Conservation (phyloP, 106 monocot species). For the Phalaenopsis equestris region DNA sequence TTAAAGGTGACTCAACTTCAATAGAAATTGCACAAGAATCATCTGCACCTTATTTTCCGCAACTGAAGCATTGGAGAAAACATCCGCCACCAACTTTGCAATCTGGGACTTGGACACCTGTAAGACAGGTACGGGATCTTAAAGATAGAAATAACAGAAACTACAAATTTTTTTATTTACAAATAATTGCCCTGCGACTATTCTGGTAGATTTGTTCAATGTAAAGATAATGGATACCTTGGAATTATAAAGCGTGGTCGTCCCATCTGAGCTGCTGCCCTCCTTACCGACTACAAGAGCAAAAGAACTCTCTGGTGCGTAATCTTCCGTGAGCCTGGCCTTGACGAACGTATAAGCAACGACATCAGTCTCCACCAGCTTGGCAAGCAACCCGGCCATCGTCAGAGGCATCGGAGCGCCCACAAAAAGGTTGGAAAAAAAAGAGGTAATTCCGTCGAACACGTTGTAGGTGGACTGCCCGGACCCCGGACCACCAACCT, state of each 20-base stretch:
- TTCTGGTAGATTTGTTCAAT: background rate
- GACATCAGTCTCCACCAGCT: slow-evolving; percentile 53
- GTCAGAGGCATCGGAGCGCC: slow-evolving; percentile 41
- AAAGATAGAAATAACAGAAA: background rate
- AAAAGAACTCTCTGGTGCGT: slow-evolving; percentile 17
- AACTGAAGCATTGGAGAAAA: slow-evolving; percentile 55
- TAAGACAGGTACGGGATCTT: background rate
- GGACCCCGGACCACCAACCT: background rate
- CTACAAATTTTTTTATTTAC: too few species aligned
- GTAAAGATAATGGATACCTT: slow-evolving; percentile 17
- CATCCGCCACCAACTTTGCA: slow-evolving; percentile 67
- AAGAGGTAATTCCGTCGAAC: slow-evolving; percentile 68
- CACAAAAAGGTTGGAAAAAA: slow-evolving; percentile 61
- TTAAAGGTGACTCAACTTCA: slow-evolving; percentile 4
- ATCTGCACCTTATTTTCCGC: slow-evolving; percentile 84
- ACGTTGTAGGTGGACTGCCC: slow-evolving; percentile 54
- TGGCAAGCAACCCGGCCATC: slow-evolving; percentile 47
- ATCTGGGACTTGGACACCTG: slow-evolving; percentile 78
- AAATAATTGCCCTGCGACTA: too few species aligned
- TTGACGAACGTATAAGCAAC: slow-evolving; percentile 79
- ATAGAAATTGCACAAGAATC: too few species aligned
- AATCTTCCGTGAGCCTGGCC: slow-evolving; percentile 56
- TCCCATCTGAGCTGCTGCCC: slow-evolving; percentile 15
- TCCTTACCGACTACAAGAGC: slow-evolving; percentile 46
- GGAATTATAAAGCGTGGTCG: slow-evolving; percentile 6